Base-by-base conservation (phyloP, 2,329 filamentous ascomycete genomes). In the Clonostachys byssicola region DNA sequence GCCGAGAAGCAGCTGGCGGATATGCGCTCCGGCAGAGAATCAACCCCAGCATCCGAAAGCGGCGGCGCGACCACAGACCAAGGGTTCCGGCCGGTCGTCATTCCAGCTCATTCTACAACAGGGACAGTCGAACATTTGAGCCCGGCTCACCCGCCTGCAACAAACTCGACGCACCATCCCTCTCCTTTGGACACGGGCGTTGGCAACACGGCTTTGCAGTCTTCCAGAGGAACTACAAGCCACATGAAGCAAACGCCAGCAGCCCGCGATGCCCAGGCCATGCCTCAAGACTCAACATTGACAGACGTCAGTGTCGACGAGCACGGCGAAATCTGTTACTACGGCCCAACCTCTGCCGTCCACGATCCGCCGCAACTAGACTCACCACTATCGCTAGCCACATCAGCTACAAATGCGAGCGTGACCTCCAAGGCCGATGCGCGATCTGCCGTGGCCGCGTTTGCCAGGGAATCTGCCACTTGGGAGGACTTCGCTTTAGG, bases 401-500 rank as follows among this genome's bases (percentile, higher is more conserved):
- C 51, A n/a, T 30, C 23, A 8, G 23, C 23, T 30, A 30, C 23
- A 9, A 9, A 30, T 30, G 47, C 50, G 8, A 57, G 51, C 40
- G 47, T 47, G 13, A 47, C 49, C 16, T 44, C n/a, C 20, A 12
- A 13, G 14, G 34, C 44, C 9, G 38, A 40, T 12, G 35, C 55
- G n/a, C 48, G 56, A 14, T 42, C 51, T 2, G 40, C 54, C 9
- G 49, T 60, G 14, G 52, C 54, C 6, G 49, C 57, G 12, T 53
- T 52, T 23, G 55, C 56, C 18, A 46, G 50, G 35, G 55, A 59
- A 45, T 51, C 52, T 10, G 40, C 47, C 9, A 52, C 48, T 8
- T 58, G 57, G 57, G 57, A 60, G 40, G 53, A 54, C n/a, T 60
- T 59, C 40, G 57, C 58, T 2, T 43, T 60, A 7, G 51, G 53